Percentiles rank a stretch among this genome's conserved stretches.
These are phyloP conservation scores for Neonothopanus nambi DNA, from an alignment of 1,284 basidiomycete species.

Conservation along the genomic window DNA sequence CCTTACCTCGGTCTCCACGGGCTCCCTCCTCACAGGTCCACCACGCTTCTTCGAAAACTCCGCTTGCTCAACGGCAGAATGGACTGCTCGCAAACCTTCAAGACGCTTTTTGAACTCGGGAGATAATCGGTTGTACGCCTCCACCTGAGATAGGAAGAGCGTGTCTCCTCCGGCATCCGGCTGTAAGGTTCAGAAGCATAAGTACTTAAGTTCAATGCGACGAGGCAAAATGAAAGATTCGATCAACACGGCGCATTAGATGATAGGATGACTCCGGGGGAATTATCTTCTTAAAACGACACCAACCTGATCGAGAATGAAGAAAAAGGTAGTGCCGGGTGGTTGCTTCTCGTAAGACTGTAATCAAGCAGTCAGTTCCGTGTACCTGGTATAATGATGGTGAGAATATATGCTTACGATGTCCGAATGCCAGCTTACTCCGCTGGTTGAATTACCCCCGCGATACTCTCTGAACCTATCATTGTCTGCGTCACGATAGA, in stretches of 20 bases:
- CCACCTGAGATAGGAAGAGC: constrained; percentile 58
- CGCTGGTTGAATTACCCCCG: constrained; percentile 27
- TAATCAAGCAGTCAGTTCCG: neutral
- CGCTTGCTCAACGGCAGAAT: constrained; percentile 64
- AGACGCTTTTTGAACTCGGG: constrained; percentile 66
- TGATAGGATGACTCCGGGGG: neutral
- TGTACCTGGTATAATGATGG: neutral
- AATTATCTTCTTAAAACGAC: no score
- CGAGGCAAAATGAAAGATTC: no score
- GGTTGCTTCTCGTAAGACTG: constrained; percentile 62
- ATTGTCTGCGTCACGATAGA: constrained; percentile 42
- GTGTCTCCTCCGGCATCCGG: constrained; percentile 54
- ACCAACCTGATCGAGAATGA: constrained; percentile 46
- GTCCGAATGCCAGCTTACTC: constrained; percentile 45
- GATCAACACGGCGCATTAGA: no score
- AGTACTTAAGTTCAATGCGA: no score
- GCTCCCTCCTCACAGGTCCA: constrained; percentile 63
- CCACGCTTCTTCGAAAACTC: constrained; percentile 49
- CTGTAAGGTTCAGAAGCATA: constrained; percentile 16
- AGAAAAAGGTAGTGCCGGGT: constrained; percentile 61
- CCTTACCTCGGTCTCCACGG: constrained; percentile 52
- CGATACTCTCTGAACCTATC: constrained; percentile 34
- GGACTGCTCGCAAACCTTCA: constrained; percentile 62
- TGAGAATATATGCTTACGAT: constrained; percentile 36
- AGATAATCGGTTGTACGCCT: constrained; percentile 70